Evolutionary conservation across 805 yeast genomes (phyloP), one percentile per base, ranked within the genome.

Genomic region (Cyberlindnera mycetangii): DNA sequence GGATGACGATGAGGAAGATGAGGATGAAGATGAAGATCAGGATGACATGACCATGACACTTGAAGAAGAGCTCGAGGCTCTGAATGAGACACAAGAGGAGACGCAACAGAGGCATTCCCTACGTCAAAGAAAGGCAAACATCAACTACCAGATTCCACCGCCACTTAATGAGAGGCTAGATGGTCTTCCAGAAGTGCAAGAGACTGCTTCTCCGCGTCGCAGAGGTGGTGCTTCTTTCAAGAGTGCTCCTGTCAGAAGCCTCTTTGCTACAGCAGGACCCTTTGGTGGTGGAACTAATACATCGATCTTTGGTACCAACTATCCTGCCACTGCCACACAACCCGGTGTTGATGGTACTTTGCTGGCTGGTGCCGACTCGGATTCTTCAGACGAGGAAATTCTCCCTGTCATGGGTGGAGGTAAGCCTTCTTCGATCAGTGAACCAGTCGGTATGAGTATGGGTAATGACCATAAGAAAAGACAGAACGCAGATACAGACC

Each of bases 261-360:
- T 93, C 31, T 90, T 86, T 58, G 95, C 97, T 7, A 92, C 97
- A 0, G 89, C 89, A 14, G 99, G 99, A 0, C 99, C 99, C 2
- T 92, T 92, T 71, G 99, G 99, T 22, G 99, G 99, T 18, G 83
- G 92, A 49, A 97, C 92, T 60, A 95, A 89, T 1, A 76, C 82
- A 7, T 84, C 97, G 0, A 68, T 92, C 24, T 89, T 89, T 64
- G 90, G 93, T 6, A 75, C 77, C 37, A 79, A 79, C 46, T 70
- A 73, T 19, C 81, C 87, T 5, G 63, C 66, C 16, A 7, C 30
- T 7, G 15, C 38, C 15, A 41, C 33, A 6, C 34, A 34, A n/a
- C 38, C 46, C 9, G 48, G 47, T 15, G 30, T n/a, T 5, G 28
- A 25, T 25, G 24, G 22, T 1, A 39, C 38, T 14, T 33, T 44